Evolutionary conservation across 306 rosid species (phyloP), one percentile per base, ranked within the genome.

Genomic region (Oemleria cerasiformis): DNA sequence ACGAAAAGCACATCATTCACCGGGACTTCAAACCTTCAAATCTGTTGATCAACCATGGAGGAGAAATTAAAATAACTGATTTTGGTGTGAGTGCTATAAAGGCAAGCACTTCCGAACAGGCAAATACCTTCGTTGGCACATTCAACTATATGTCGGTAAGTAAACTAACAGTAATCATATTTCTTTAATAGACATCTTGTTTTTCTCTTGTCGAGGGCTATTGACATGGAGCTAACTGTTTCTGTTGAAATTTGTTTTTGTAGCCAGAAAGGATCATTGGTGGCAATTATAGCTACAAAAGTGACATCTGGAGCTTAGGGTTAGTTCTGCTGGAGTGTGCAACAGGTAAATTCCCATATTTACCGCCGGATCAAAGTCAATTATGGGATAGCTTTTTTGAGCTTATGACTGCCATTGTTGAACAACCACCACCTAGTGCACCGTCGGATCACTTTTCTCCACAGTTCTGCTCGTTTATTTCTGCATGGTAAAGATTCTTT

Each of bases 221-320:
- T 63, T 56, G 36, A 8, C 12, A 53, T 45, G 45, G 8, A 8
- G 51, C 75, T 72, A 47, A 66, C 63, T 41, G 65, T 76, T 51
- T 79, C 43, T 63, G 17, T 67, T 75, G 48, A 59, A 71, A 55
- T 80, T 43, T 75, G 75, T 79, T 81, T 30, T 78, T 79, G 74
- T 86, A 95, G 99, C 99, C 99, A 19, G 99, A 95, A 86, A 88
- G 99, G 79, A 95, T 95, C 78, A 48, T 70, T 45, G 96, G 97
- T 75, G 73, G 74, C 67, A 86, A 67, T 70, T 89, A 95, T 85
- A 83, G 88, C 82, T 79, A 78, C 81, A 95, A 89, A 83, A 89
- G 97, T 86, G 99, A 95, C 81, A 95, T 95, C 53, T 95, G 99
- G 99, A 91, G 99, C 85, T 84, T 89, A 63, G 99, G 99, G 56